A percentile compares a stretch with the other conserved stretches of the same genome.
Conservation (phyloP, 768 basidiomycete species). For the Pleurotus ostreatus region DNA sequence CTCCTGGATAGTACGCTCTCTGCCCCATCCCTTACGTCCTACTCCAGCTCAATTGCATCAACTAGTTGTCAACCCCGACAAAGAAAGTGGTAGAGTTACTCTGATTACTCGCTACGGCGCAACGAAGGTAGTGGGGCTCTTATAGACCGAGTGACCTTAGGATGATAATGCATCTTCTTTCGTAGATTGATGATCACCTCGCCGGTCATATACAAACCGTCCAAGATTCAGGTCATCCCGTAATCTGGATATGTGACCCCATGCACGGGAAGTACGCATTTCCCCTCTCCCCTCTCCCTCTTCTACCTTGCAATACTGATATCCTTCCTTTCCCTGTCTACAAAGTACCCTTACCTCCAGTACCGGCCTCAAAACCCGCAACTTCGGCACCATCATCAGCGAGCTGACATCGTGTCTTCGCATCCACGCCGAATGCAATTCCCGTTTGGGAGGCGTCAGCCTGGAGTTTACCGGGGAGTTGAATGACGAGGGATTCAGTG, state of each 20-base stretch:
- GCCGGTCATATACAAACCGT: conserved; percentile 81
- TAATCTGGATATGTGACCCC: conserved; percentile 94
- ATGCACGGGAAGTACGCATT: conserved; percentile 98
- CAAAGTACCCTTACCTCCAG: conserved; percentile 77
- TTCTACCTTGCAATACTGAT: too few species aligned
- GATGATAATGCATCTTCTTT: not conserved
- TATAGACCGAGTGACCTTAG: not conserved
- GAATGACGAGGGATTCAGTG: conserved; percentile 86
- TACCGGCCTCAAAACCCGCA: conserved; percentile 82
- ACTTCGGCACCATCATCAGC: conserved; percentile 84
- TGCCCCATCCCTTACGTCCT: not conserved
- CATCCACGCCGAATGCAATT: conserved; percentile 73
- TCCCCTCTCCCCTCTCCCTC: not conserved
- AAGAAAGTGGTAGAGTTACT: conserved; percentile 79
- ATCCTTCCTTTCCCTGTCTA: not conserved
- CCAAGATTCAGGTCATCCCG: conserved; percentile 75
- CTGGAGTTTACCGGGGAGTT: conserved; percentile 92
- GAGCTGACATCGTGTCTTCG: conserved; percentile 81
- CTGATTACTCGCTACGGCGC: conserved; percentile 95
- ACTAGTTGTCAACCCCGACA: conserved; percentile 83
- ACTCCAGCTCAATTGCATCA: conserved; percentile 1
- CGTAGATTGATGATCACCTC: conserved; percentile 69
- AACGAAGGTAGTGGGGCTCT: conserved; percentile 53
- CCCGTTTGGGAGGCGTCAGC: conserved; percentile 78
- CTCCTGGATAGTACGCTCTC: conserved; percentile 67